A percentile compares a stretch with the other conserved stretches of the same genome.
phyloP scores from a whole-genome alignment of 352 stramenopile species.

The Phytophthora foliorum region DNA sequence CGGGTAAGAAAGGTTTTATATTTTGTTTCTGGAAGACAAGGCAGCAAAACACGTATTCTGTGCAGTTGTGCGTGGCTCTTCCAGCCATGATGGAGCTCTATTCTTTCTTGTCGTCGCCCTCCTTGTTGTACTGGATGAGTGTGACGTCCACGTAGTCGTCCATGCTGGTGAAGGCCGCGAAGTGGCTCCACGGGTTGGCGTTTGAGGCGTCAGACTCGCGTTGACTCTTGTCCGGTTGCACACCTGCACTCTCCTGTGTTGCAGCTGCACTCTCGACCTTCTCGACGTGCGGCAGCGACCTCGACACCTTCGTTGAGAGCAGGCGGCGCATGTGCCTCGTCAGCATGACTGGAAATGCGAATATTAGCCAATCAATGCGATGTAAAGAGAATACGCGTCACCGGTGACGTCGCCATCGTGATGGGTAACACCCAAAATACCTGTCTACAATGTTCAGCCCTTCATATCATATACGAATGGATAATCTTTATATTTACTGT shows the following conservation, averaged over 20 bases:
- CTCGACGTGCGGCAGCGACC: constrained; percentile 8
- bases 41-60: constrained; percentile 30
- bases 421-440: constrained; percentile 10
- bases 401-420: constrained; percentile 8
- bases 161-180: constrained; percentile 72
- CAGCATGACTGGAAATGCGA: constrained; percentile 12
- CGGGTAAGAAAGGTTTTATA: constrained; percentile 43
- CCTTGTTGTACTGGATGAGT: constrained; percentile 72
- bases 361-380: constrained; percentile 16
- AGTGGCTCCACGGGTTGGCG: constrained; percentile 58
- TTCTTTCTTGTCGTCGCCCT: constrained; percentile 9
- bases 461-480: not conserved
- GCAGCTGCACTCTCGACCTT: constrained; percentile 1
- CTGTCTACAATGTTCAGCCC: not conserved
- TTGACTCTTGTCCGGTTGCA: not conserved
- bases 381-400: constrained; percentile 21
- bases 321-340: constrained; percentile 20
- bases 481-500: no score
- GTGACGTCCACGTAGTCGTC: constrained; percentile 78
- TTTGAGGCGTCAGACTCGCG: not conserved
- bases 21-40: constrained; percentile 40
- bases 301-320: constrained; percentile 31
- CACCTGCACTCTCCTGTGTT: not conserved
- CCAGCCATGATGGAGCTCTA: constrained; percentile 9
- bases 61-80: constrained; percentile 25